Evolutionary conservation across 768 basidiomycete genomes (phyloP), one percentile per base, ranked within the genome.

Genomic region (Mycena rosella): DNA sequence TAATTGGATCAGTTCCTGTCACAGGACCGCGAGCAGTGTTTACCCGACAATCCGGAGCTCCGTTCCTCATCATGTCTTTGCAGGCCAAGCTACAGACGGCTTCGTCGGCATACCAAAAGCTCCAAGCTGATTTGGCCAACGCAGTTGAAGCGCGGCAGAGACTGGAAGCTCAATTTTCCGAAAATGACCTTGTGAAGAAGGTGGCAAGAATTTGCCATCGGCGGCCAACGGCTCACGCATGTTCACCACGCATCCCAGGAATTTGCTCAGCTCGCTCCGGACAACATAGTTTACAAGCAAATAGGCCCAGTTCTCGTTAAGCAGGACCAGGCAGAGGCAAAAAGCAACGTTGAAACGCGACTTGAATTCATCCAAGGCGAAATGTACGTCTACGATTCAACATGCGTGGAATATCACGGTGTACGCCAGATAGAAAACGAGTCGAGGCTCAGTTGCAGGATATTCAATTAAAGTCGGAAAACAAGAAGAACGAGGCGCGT

Each of bases 181-280:
- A 98, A 81, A 98, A 96, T 79, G 94, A 98, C 78, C 82, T 90
- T 53, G 97, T 98, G 49, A 90, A 95, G 77, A 94, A 96, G 87
- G 96, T 92, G 44, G 58, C 45, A 18, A 42, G 22, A 78, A 45
- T 26, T 49, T 40, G 42, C 30, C 27, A 30, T 30, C 30, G 58
- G 34, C 38, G 26, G 30, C 27, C 11, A 18, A 30, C 24, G 55
- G 48, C 32, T 40, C 38, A 13, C 38, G 5, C 17, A 6, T 5
- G 53, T 59, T 62, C 62, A 53, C 54, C 38, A 40, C 14, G 36
- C 29, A n/a, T 55, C 26, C 1, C 76, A 98, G 96, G 97, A 98
- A 81, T 96, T 99, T 75, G 81, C 84, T 20, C 82, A 84, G 30
- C 78, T 98, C 61, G 91, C 90, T 47, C 81, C 89, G 5, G 86